Evolutionary conservation across 129 eudicot genomes (phyloP).

Genomic region (Artemisia argyi): DNA sequence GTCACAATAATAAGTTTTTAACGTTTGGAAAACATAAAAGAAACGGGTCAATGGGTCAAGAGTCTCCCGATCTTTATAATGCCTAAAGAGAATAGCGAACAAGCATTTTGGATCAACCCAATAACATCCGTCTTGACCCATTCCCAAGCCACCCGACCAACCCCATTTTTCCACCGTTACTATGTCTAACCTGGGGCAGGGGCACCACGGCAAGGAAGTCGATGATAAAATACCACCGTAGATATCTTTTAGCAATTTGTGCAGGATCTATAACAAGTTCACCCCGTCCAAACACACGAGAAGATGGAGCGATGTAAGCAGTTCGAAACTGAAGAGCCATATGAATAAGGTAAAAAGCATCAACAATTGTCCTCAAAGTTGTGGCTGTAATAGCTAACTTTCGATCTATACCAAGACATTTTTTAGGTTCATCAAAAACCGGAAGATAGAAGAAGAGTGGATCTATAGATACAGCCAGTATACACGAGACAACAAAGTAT

Average conservation of each 20-base stretch:
- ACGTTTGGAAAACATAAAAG: background rate
- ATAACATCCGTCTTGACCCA: no score
- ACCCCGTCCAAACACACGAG: slow-evolving; percentile 95
- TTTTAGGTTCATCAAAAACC: slow-evolving; percentile 44
- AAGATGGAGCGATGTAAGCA: slow-evolving; percentile 92
- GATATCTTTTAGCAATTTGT: slow-evolving; percentile 79
- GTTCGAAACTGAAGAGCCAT: slow-evolving; percentile 93
- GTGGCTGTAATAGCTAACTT: slow-evolving; percentile 69
- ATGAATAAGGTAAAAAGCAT: slow-evolving; percentile 77
- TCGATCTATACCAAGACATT: slow-evolving; percentile 67
- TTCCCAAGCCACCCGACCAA: no score
- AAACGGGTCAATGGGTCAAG: no score
- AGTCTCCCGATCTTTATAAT: no score
- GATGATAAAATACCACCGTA: slow-evolving; percentile 68
- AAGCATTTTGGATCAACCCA: no score
- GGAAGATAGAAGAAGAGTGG: slow-evolving; percentile 89
- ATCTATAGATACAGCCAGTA: slow-evolving; percentile 73
- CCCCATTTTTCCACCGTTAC: no score
- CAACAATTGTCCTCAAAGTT: slow-evolving; percentile 74
- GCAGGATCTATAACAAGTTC: slow-evolving; percentile 94
- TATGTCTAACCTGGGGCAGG: slow-evolving; percentile 72
- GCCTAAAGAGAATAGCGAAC: no score
- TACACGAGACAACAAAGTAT: slow-evolving; percentile 78
- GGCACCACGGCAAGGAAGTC: slow-evolving; percentile 90
- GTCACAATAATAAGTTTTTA: background rate